A percentile compares a stretch with the other conserved stretches of the same genome.
Conservation (phyloP, 1,139 yeast species). For the Scheffersomyces titani region DNA sequence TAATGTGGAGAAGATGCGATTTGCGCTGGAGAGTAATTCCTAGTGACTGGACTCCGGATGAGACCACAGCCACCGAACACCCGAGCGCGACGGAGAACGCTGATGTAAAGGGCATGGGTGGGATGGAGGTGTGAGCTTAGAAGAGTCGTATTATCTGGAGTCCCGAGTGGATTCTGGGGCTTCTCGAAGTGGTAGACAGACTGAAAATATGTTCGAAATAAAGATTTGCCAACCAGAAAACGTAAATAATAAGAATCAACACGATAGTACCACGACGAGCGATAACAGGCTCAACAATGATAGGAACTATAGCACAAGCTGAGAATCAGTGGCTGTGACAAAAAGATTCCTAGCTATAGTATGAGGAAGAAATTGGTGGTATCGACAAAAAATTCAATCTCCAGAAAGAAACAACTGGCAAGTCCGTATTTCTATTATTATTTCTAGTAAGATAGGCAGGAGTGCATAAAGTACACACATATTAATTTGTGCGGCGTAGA, state of each 20-base stretch:
- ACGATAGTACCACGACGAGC: background rate
- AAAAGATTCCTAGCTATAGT: background rate
- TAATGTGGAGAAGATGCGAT: slow-evolving; percentile 55
- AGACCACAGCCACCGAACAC: slow-evolving; percentile 71
- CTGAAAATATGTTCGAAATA: background rate
- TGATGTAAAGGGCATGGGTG: background rate
- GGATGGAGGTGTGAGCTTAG: background rate
- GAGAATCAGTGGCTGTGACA: background rate
- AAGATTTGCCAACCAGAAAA: background rate
- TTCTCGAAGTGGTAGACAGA: background rate
- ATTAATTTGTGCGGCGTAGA: background rate
- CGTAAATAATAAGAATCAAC: background rate
- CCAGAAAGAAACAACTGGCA: background rate
- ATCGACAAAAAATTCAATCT: background rate
- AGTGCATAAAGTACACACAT: background rate
- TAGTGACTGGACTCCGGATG: slow-evolving; percentile 79
- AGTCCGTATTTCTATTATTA: background rate
- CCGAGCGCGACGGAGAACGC: slow-evolving; percentile 48
- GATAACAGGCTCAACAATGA: background rate
- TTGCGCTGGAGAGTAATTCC: slow-evolving; percentile 85
- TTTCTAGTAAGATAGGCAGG: background rate
- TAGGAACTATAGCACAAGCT: too few relatives aligned
- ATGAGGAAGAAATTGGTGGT: background rate
- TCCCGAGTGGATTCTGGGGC: background rate
- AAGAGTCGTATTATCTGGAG: too few relatives aligned